Evolutionary conservation across 768 basidiomycete genomes (phyloP), one percentile per base, ranked within the genome.

Genomic region (Saitozyma podzolica): DNA sequence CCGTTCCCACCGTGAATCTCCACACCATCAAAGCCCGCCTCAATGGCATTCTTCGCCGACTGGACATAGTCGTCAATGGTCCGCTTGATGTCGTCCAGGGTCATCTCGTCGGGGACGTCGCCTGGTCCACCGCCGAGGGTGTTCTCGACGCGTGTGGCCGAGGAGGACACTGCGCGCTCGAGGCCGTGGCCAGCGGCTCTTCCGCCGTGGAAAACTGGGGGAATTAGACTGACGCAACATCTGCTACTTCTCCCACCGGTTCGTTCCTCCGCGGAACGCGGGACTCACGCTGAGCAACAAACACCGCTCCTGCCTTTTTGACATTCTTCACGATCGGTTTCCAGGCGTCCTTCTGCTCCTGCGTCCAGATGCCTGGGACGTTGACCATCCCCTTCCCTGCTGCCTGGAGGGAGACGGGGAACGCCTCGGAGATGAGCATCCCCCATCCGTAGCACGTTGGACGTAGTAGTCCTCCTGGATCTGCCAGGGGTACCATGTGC

Each of bases 261-360:
- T 9, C 54, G 10, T 16, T 54, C 41, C 20, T 9, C 40, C 17
- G 43, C 16, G n/a, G n/a, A n/a, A n/a, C n/a, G n/a, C n/a, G n/a
- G n/a, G 19, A 54, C 59, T 54, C 42, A 61, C 59, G 81, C 70
- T 88, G 87, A 37, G 83, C 61, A 73, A 80, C 86, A 40, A 88
- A 83, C 72, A 78, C 82, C 0, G 82, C 84, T 2, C 83, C 83
- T 50, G 83, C 81, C 1, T 81, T 82, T 66, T 89, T 87, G 0
- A 88, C 87, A 0, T 82, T 84, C 7, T 84, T 82, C 10, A 84
- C 84, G 13, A 90, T 75, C 78, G 82, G 70, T 69, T 84, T 85
- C 87, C 87, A 89, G 0, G 77, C 84, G 0, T 68, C 60, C 40
- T 83, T 82, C 64, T 91, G 89, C 19, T 83, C 85, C 2, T 83